phyloP scores from a whole-genome alignment of 352 stramenopile species.

The Elongisporangium undulatum region DNA sequence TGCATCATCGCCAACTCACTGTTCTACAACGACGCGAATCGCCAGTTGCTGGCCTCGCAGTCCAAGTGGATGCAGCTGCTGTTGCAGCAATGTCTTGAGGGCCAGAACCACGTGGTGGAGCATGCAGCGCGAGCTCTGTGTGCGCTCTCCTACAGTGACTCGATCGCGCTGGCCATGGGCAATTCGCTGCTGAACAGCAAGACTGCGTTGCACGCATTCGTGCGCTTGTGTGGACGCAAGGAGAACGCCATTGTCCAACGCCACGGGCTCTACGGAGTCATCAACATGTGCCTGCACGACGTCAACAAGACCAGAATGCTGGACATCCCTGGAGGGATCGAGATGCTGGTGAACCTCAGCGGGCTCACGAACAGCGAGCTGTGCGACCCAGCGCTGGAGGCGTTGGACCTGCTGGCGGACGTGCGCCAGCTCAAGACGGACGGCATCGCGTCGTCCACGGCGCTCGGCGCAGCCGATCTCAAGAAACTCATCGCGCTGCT shows the following conservation, averaged over 20 bases:
- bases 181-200: constrained; percentile 7
- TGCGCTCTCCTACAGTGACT: constrained; percentile 79
- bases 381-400: constrained; percentile 61
- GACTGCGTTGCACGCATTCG: constrained; percentile 32
- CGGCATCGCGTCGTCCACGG: constrained; percentile 18
- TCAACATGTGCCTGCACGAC: constrained; percentile 86
- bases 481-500: constrained; percentile 71
- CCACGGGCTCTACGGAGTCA: constrained; percentile 65
- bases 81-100: constrained; percentile 35
- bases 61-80: constrained; percentile 56
- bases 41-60: constrained; percentile 51
- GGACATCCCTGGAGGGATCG: constrained; percentile 62
- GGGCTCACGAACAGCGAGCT: constrained; percentile 56
- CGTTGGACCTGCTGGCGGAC: constrained; percentile 74
- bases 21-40: constrained; percentile 91
- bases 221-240: constrained; percentile 31
- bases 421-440: constrained; percentile 41
- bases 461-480: constrained; percentile 44
- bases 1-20: constrained; percentile 80
- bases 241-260: constrained; percentile 38
- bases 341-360: constrained; percentile 76
- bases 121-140: constrained; percentile 74
- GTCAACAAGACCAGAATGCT: constrained; percentile 76
- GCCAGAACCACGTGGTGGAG: constrained; percentile 37
- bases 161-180: constrained; percentile 57